A percentile compares a stretch with the other conserved stretches of the same genome.
Conservation (phyloP, 768 basidiomycete genomes). For the Mycena capillaripes region DNA sequence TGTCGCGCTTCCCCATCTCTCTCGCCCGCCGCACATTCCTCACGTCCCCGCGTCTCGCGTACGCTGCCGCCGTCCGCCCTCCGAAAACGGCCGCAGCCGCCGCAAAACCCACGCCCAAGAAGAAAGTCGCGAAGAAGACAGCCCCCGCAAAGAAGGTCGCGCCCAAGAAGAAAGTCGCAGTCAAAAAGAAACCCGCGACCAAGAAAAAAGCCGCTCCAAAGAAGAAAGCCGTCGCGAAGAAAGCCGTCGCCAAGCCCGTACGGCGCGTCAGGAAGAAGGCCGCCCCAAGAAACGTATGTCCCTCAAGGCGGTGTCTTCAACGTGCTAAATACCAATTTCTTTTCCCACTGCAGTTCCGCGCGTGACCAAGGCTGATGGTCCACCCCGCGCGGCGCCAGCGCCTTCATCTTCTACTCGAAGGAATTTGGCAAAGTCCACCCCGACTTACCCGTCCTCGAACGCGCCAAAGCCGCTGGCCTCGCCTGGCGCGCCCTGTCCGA, state of each 20-base stretch:
- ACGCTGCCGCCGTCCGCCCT: slow-evolving; percentile 1
- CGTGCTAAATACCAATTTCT: too few species aligned
- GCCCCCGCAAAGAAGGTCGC: slow-evolving; percentile 12
- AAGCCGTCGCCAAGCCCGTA: too few species aligned
- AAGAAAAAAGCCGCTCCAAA: slow-evolving; percentile 8
- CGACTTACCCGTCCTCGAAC: background rate
- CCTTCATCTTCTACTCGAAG: background rate
- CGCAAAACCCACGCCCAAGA: background rate
- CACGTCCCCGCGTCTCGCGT: background rate
- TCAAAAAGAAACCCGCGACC: background rate
- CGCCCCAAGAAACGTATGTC: too few species aligned
- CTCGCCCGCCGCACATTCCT: slow-evolving; percentile 14
- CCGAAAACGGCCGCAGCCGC: background rate
- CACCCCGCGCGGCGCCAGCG: background rate
- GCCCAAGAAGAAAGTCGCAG: slow-evolving; percentile 11
- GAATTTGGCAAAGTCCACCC: background rate
- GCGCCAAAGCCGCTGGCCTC: background rate
- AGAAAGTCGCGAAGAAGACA: background rate
- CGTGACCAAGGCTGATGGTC: slow-evolving; percentile 17
- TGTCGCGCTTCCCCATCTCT: background rate
- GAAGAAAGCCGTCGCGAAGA: background rate
- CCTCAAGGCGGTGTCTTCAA: too few species aligned
- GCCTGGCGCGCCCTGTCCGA: slow-evolving; percentile 18
- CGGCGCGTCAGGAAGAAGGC: too few species aligned
- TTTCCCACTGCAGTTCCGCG: background rate